Conservation (phyloP, 495 filamentous ascomycete species). For the Penicillium tannophilum region DNA sequence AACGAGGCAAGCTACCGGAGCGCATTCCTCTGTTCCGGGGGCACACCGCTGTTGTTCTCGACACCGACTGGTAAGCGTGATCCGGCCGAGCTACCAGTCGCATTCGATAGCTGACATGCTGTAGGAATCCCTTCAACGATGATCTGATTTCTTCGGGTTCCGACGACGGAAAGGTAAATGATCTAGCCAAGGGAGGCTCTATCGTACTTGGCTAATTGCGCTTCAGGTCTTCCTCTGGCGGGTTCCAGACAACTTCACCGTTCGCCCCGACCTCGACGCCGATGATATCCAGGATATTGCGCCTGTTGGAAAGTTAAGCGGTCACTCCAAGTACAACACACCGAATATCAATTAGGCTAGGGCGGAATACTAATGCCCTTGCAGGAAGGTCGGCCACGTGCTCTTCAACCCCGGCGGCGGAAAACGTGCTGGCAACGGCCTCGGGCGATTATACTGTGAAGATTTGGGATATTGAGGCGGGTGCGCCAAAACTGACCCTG, state of each 20-base stretch:
- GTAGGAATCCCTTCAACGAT: constrained; percentile 94
- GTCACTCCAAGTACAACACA: constrained; percentile 54
- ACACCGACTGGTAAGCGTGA: constrained; percentile 87
- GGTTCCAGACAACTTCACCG: constrained; percentile 84
- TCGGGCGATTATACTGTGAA: constrained; percentile 96
- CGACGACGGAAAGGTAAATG: constrained; percentile 83
- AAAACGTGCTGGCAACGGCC: constrained; percentile 91
- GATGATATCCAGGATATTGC: constrained; percentile 76
- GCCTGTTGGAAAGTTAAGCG: constrained; percentile 77
- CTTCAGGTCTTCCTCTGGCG: constrained; percentile 84
- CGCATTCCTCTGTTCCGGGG: constrained; percentile 93
- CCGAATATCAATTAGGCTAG: background rate
- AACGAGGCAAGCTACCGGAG: constrained; percentile 87
- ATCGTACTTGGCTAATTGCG: constrained; percentile 19
- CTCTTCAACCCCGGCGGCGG: constrained; percentile 95
- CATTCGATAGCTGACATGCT: constrained; percentile 2
- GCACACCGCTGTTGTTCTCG: constrained; percentile 91
- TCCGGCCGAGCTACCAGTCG: background rate
- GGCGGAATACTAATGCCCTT: constrained; percentile 16
- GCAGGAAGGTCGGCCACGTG: constrained; percentile 93
- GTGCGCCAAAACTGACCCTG: constrained; percentile 67
- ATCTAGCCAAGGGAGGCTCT: background rate
- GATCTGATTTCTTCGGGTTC: constrained; percentile 89
- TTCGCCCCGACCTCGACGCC: constrained; percentile 75
- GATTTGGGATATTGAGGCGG: constrained; percentile 91